Percentiles rank a stretch among this genome's conserved stretches.
Conservation (phyloP, 2,329 filamentous ascomycete genomes). For the Kalaharituber pfeilii region DNA sequence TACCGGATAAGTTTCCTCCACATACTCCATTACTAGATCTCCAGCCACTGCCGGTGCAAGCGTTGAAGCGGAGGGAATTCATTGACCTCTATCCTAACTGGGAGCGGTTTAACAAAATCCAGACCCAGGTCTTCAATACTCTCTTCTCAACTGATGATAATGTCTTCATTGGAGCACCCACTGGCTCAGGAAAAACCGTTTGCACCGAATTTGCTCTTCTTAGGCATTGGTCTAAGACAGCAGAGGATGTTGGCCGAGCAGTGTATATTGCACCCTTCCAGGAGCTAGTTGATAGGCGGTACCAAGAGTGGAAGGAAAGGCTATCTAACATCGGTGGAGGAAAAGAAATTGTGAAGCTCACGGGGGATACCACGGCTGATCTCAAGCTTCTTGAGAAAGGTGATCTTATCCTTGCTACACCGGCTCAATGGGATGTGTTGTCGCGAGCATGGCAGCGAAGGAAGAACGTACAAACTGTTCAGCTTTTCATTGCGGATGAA, state of each 20-base stretch:
- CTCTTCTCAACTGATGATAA: constrained; percentile 83
- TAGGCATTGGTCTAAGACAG: constrained; percentile 61
- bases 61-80: constrained; percentile 72
- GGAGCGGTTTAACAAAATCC: constrained; percentile 88
- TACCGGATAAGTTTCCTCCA: constrained; percentile 88
- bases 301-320: constrained; percentile 71
- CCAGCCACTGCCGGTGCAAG: constrained; percentile 75
- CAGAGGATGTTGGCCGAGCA: constrained; percentile 52
- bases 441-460: constrained; percentile 92
- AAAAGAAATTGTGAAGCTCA: constrained; percentile 82
- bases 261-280: constrained; percentile 94
- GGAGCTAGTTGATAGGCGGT: constrained; percentile 67
- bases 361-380: constrained; percentile 80
- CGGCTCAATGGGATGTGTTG: constrained; percentile 85
- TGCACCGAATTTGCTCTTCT: constrained; percentile 89
- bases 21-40: constrained; percentile 85
- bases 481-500: constrained; percentile 87
- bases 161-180: constrained; percentile 80
- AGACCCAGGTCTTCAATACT: constrained; percentile 92
- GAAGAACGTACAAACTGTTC: constrained; percentile 82
- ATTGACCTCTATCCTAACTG: constrained; percentile 65
- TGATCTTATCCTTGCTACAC: constrained; percentile 82
- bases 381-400: constrained; percentile 73
- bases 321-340: constrained; percentile 54
- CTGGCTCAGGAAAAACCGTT: constrained; percentile 89